Evolutionary conservation across 345 rosid species (phyloP), one percentile per base, ranked within the genome.

Genomic region (Diplotaxis tenuifolia): DNA sequence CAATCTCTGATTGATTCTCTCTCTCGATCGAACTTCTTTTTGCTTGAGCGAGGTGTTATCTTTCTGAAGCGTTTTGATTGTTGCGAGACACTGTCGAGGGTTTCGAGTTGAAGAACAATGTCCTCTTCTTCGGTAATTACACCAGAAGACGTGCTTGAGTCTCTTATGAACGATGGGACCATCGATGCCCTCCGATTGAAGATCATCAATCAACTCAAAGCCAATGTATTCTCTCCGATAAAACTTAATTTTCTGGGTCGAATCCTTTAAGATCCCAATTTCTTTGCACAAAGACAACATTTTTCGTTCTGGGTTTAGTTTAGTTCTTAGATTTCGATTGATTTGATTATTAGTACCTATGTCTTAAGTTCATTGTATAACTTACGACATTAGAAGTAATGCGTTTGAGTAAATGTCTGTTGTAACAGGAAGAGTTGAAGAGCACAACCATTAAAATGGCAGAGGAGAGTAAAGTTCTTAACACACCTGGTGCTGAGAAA

Each of bases 181-280:
- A 85, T 91, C 75, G 97, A 91, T 71, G 76, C 91, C 62, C 89
- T 91, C 53, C 84, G 96, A 61, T 82, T 86, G 75, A 87, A 88
- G 82, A 89, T 91, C 81, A 87, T 91, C 72, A 89, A 89, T 71
- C 91, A 91, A 86, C 91, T 91, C 71, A 89, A 89, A 86, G 90
- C 97, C 79, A 89, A 92, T 78, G 96, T 88, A 29, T 68, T 65
- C 67, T 72, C 34, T 23, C 65, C 9, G 16, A 4, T 18, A 18
- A 6, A 25, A n/a, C 29, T 22, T 58, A 58, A n/a, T 57, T 57
- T 40, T 16, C 49, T 20, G 54, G 54, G 54, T 42, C 49, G 19
- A 45, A 25, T 25, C 50, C 50, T n/a, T 34, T 62, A 36, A 2
- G 29, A 62, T 20, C 34, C 27, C 50, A 45, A 40, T 12, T 40